phyloP scores from a whole-genome alignment of 2,329 filamentous ascomycete species.

The Xylariaceae sp. region DNA sequence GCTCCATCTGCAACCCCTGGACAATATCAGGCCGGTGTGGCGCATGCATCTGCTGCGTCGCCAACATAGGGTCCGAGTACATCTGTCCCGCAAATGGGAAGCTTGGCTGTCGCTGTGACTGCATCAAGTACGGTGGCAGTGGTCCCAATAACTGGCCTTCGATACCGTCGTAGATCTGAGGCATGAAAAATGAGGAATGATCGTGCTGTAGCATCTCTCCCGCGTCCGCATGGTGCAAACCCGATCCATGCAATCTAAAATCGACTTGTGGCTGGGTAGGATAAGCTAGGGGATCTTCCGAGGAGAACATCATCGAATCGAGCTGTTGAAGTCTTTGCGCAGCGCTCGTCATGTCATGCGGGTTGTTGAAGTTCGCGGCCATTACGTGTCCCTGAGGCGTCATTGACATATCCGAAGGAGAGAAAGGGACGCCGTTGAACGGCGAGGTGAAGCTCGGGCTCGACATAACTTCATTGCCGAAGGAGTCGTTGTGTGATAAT shows the following conservation, averaged over 20 bases:
- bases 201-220: conserved; percentile 32
- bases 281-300: conserved; percentile 72
- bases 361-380: conserved; percentile 28
- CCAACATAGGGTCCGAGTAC: conserved; percentile 42
- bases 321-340: conserved; percentile 59
- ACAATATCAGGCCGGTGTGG: conserved; percentile 26
- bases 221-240: conserved; percentile 29
- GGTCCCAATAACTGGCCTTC: conserved; percentile 69
- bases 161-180: conserved; percentile 56
- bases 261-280: conserved; percentile 69
- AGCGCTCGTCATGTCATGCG: conserved; percentile 25
- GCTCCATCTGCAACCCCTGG: conserved; percentile 24
- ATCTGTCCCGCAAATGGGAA: conserved; percentile 42
- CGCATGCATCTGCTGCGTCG: conserved; percentile 35
- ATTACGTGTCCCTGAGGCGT: conserved; percentile 25
- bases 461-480: conserved; percentile 19
- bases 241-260: conserved; percentile 38
- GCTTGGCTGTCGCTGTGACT: conserved; percentile 40
- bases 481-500: conserved; percentile 16
- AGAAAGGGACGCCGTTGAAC: conserved; percentile 26
- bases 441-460: conserved; percentile 22
- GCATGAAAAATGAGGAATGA: conserved; percentile 46
- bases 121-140: conserved; percentile 65
- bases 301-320: conserved; percentile 75
- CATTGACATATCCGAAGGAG: conserved; percentile 24